These are phyloP conservation scores for Botrytis fabae DNA, from an alignment of 2,329 filamentous ascomycete genomes.

Conservation along the genomic window DNA sequence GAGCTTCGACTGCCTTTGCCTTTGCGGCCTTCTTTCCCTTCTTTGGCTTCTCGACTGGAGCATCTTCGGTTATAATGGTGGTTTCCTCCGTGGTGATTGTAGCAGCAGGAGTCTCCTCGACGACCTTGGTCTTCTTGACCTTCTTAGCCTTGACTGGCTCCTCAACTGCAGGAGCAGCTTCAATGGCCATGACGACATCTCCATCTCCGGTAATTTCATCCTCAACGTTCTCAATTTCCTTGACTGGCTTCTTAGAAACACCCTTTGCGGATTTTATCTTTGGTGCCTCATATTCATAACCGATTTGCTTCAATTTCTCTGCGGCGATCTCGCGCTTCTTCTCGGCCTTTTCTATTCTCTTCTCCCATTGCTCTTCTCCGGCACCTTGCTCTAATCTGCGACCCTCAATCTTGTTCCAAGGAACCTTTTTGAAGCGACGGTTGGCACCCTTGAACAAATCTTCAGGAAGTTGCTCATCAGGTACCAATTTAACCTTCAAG, in stretches of 20 bases:
- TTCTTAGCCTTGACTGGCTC: slow-evolving; percentile 29
- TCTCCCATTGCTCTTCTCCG: slow-evolving; percentile 75
- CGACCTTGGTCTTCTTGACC: slow-evolving; percentile 30
- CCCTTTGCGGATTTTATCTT: slow-evolving; percentile 64
- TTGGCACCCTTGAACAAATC: slow-evolving; percentile 89
- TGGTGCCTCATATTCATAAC: slow-evolving; percentile 80
- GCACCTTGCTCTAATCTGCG: slow-evolving; percentile 70
- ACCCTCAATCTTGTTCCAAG: slow-evolving; percentile 84
- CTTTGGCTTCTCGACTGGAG: slow-evolving; percentile 33
- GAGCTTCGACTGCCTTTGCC: slow-evolving; percentile 4
- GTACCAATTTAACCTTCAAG: slow-evolving; percentile 79
- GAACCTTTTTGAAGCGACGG: slow-evolving; percentile 82
- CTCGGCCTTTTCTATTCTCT: slow-evolving; percentile 72
- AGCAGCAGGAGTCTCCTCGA: slow-evolving; percentile 24
- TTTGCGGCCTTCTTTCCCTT: slow-evolving; percentile 41
- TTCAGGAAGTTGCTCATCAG: slow-evolving; percentile 73
- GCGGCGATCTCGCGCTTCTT: slow-evolving; percentile 67
- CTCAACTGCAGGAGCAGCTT: slow-evolving; percentile 32
- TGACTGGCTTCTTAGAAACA: slow-evolving; percentile 46
- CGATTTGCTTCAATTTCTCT: slow-evolving; percentile 74
- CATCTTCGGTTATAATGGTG: slow-evolving; percentile 46
- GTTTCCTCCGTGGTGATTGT: slow-evolving; percentile 37
- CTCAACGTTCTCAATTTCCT: slow-evolving; percentile 31
- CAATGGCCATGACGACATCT: slow-evolving; percentile 38
- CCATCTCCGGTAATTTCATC: slow-evolving; percentile 23